phyloP scores from a whole-genome alignment of 2,329 filamentous ascomycete genomes.

The Chalaropsis thielavioides region DNA sequence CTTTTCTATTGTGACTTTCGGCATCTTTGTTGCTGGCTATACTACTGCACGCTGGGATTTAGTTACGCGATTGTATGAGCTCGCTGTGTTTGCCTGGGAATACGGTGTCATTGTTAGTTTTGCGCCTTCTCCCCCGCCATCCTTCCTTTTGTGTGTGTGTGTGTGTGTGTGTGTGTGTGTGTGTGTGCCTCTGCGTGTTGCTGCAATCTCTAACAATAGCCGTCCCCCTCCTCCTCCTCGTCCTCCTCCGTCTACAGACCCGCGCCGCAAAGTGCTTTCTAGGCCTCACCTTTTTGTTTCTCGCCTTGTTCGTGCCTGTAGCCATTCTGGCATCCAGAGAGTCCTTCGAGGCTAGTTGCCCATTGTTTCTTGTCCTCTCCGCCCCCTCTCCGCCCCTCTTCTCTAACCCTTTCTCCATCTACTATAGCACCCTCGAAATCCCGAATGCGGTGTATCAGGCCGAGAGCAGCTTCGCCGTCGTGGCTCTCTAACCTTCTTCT shows the following conservation, averaged over 20 bases:
- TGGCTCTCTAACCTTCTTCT: conserved; percentile 60
- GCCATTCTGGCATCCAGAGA: conserved; percentile 70
- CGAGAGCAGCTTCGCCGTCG: conserved; percentile 86
- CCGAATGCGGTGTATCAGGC: conserved; percentile 72
- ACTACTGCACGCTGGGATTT: conserved; percentile 99
- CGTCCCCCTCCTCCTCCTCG: neutral
- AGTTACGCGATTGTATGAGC: conserved; percentile 89
- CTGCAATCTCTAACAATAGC: conserved; percentile 10
- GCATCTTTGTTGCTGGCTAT: conserved; percentile 98
- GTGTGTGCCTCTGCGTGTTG: neutral
- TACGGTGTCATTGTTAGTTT: conserved; percentile 82
- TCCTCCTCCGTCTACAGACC: conserved; percentile 6
- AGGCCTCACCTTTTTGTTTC: conserved; percentile 72
- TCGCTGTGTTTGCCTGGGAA: conserved; percentile 94
- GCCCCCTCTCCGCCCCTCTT: neutral
- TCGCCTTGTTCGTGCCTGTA: conserved; percentile 70
- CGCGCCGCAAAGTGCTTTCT: conserved; percentile 17
- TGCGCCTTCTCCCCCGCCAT: neutral
- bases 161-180: no score
- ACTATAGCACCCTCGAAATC: conserved; percentile 63
- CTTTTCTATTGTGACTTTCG: conserved; percentile 87
- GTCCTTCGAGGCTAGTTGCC: conserved; percentile 53
- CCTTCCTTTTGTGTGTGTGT: no score
- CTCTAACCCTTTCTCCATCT: conserved; percentile 2
- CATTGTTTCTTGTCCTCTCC: neutral